Evolutionary conservation across 2,329 filamentous ascomycete species (phyloP).

Genomic region (Alternaria sp.): DNA sequence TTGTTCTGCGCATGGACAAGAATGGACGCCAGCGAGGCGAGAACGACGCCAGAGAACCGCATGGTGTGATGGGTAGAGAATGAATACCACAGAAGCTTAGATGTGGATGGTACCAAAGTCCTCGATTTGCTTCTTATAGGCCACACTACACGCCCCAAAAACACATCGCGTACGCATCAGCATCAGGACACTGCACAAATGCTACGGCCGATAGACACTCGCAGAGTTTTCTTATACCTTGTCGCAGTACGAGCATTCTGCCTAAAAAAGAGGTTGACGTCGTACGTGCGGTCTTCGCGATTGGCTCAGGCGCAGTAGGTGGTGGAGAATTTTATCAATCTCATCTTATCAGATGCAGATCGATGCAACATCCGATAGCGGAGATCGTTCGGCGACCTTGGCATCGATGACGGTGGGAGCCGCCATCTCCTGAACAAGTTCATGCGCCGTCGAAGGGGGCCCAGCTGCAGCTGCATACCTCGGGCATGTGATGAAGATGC

Average conservation of each 20-base stretch:
- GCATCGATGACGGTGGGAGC: background rate
- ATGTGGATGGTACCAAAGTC: background rate
- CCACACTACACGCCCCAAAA: background rate
- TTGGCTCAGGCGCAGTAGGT: background rate
- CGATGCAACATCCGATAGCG: background rate
- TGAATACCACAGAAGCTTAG: background rate
- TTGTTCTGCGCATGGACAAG: background rate
- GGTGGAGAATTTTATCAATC: background rate
- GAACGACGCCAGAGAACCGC: background rate
- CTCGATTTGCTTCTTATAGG: background rate
- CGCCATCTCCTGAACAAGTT: background rate
- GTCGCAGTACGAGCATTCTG: background rate
- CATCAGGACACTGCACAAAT: background rate
- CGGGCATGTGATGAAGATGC: background rate
- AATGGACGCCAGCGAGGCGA: background rate
- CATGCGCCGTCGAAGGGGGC: background rate
- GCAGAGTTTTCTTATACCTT: slow-evolving; percentile 1
- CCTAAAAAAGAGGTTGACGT: background rate
- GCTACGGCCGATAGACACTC: background rate
- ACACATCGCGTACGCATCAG: background rate
- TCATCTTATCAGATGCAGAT: slow-evolving; percentile 7
- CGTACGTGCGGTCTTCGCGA: background rate
- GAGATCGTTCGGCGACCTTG: background rate
- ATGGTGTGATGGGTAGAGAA: background rate
- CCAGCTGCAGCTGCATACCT: background rate